phyloP scores from a whole-genome alignment of 2,329 filamentous ascomycete species.

The Alternaria ventricosa region DNA sequence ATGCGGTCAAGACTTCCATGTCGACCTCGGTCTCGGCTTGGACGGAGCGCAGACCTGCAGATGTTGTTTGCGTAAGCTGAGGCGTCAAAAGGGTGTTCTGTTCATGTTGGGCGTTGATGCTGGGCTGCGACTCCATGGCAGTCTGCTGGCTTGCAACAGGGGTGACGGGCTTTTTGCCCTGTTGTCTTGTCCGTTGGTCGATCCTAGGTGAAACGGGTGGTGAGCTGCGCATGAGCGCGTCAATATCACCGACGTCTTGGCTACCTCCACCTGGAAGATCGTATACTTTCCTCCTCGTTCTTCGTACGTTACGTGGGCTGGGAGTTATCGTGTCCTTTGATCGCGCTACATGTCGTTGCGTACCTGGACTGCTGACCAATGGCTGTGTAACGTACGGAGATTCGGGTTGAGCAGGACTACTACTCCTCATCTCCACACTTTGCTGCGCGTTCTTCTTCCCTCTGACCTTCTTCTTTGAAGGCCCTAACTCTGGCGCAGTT shows the following conservation, averaged over 20 bases:
- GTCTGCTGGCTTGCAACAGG: constrained; percentile 38
- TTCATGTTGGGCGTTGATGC: constrained; percentile 15
- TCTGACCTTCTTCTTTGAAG: not conserved
- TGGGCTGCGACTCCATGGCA: constrained; percentile 30
- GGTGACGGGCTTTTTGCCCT: constrained; percentile 31
- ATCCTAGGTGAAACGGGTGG: constrained; percentile 6
- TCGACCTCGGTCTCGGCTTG: constrained; percentile 27
- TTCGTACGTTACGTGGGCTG: constrained; percentile 23
- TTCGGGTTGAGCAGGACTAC: constrained; percentile 7
- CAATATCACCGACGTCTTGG: not conserved
- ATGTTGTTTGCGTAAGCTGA: constrained; percentile 46
- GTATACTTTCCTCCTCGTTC: constrained; percentile 18
- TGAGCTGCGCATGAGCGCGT: constrained; percentile 17
- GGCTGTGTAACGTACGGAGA: constrained; percentile 2
- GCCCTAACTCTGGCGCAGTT: constrained; percentile 9
- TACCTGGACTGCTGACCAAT: constrained; percentile 10
- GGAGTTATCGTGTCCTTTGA: constrained; percentile 1
- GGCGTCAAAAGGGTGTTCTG: constrained; percentile 45
- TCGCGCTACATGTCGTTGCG: constrained; percentile 9
- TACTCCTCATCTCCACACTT: not conserved
- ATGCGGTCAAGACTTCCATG: not conserved
- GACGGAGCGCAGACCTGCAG: constrained; percentile 22
- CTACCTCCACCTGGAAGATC: constrained; percentile 18
- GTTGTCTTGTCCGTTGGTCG: constrained; percentile 18
- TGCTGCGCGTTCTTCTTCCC: constrained; percentile 5